A percentile compares a stretch with the other conserved stretches of the same genome.
Conservation (phyloP, 2,329 filamentous ascomycete species). For the Sporothrix inflata region DNA sequence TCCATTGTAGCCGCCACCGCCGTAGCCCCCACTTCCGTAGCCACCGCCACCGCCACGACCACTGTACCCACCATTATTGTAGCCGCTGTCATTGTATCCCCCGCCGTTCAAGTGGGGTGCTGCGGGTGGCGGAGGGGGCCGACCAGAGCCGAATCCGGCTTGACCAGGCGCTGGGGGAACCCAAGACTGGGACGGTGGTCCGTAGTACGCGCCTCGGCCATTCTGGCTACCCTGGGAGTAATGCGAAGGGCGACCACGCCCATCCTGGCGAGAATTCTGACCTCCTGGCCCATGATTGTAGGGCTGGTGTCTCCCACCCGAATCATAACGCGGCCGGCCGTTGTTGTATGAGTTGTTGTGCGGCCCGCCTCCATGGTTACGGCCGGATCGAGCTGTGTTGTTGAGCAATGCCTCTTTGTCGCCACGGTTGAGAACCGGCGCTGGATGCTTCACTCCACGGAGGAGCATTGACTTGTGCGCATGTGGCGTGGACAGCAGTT, state of each 20-base stretch:
- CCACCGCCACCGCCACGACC: conserved; percentile 26
- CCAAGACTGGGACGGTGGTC: conserved; percentile 42
- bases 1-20: background rate
- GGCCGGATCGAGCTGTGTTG: conserved; percentile 67
- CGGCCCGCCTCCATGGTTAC: conserved; percentile 49
- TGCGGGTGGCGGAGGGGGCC: conserved; percentile 52
- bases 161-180: conserved; percentile 51
- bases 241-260: conserved; percentile 25
- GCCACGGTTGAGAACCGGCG: conserved; percentile 70
- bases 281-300: conserved; percentile 56
- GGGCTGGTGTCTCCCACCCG: conserved; percentile 40
- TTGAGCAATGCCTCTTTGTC: conserved; percentile 75
- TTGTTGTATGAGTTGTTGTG: conserved; percentile 16
- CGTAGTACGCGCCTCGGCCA: conserved; percentile 35
- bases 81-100: background rate
- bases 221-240: conserved; percentile 32
- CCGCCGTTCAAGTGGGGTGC: conserved; percentile 37
- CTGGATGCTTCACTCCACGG: conserved; percentile 74
- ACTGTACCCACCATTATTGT: conserved; percentile 20
- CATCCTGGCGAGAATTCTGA: conserved; percentile 32
- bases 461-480: conserved; percentile 94
- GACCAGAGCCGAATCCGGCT: conserved; percentile 48
- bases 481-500: conserved; percentile 72
- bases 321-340: conserved; percentile 14
- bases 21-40: background rate